Percentiles rank a stretch among this genome's conserved stretches.
These are phyloP conservation scores for Diaporthe caulivora DNA, from an alignment of 2,329 filamentous ascomycete genomes.

Conservation along the genomic window DNA sequence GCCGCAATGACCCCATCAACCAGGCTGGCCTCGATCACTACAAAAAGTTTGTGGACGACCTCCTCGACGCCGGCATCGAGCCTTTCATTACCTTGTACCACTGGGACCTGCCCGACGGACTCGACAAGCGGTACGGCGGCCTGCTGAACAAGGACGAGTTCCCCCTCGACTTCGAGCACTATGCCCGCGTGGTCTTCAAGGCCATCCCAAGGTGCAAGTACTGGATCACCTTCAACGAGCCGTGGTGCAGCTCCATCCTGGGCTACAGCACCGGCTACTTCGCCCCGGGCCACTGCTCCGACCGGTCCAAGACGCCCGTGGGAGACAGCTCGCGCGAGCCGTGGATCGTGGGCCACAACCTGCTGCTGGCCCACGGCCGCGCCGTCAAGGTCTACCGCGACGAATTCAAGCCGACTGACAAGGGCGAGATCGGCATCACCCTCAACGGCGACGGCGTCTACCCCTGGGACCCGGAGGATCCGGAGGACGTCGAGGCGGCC, in stretches of 20 bases:
- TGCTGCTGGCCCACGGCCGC: constrained; percentile 82
- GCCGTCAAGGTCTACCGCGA: constrained; percentile 87
- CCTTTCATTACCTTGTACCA: constrained; percentile 89
- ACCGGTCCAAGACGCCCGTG: constrained; percentile 76
- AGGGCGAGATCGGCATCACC: constrained; percentile 87
- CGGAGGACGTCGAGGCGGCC: constrained; percentile 79
- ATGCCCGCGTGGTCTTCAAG: constrained; percentile 81
- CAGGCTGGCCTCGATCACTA: constrained; percentile 83
- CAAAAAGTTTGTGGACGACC: constrained; percentile 81
- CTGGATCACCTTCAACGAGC: constrained; percentile 94
- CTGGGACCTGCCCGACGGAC: constrained; percentile 85
- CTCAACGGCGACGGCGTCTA: constrained; percentile 87
- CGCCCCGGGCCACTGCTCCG: constrained; percentile 85
- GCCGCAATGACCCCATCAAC: constrained; percentile 85
- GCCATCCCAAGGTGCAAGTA: constrained; percentile 82
- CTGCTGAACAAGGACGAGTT: constrained; percentile 86
- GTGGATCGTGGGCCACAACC: constrained; percentile 85
- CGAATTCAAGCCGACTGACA: constrained; percentile 79
- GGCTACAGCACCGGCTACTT: constrained; percentile 84
- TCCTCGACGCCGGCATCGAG: constrained; percentile 80
- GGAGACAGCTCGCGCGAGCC: constrained; percentile 83
- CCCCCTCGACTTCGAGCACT: constrained; percentile 83
- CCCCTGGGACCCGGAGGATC: constrained; percentile 84
- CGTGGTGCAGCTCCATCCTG: constrained; percentile 85
- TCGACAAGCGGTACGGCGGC: constrained; percentile 86